These are phyloP conservation scores for Flaveria brownii DNA, from an alignment of 129 eudicot genomes.

Conservation along the genomic window DNA sequence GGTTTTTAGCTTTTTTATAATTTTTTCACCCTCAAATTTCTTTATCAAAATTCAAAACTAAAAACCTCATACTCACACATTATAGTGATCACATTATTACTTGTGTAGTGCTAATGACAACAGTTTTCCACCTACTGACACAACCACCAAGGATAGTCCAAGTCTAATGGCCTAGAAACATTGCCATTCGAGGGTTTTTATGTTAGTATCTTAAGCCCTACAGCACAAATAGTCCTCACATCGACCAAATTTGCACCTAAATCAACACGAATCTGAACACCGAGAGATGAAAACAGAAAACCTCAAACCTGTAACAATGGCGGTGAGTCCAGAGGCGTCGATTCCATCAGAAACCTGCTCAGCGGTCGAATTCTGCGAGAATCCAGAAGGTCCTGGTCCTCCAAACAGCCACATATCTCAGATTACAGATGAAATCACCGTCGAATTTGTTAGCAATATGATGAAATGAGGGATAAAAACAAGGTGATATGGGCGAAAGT, in stretches of 20 bases:
- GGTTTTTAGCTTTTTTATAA: no score
- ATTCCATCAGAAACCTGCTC: conserved; percentile 66
- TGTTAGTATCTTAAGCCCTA: no score
- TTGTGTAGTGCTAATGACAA: no score
- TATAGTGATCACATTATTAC: no score
- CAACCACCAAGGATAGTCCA: no score
- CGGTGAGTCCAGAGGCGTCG: conserved; percentile 81
- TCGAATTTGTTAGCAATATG: not conserved
- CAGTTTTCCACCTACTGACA: no score
- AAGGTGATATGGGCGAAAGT: not conserved
- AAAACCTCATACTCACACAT: no score
- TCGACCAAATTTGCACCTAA: not conserved
- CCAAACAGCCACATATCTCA: conserved; percentile 50
- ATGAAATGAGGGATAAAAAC: not conserved
- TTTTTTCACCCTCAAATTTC: no score
- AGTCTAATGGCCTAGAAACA: not conserved
- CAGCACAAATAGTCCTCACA: no score
- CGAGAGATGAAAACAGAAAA: no score
- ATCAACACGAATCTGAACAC: not conserved
- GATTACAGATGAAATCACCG: no score
- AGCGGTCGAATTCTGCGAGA: conserved; percentile 62
- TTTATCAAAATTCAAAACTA: no score
- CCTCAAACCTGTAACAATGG: conserved; percentile 74
- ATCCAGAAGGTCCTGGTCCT: conserved; percentile 70
- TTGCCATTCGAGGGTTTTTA: not conserved